Evolutionary conservation across 2,329 filamentous ascomycete genomes (phyloP).

Genomic region (Arthroderma sp.): DNA sequence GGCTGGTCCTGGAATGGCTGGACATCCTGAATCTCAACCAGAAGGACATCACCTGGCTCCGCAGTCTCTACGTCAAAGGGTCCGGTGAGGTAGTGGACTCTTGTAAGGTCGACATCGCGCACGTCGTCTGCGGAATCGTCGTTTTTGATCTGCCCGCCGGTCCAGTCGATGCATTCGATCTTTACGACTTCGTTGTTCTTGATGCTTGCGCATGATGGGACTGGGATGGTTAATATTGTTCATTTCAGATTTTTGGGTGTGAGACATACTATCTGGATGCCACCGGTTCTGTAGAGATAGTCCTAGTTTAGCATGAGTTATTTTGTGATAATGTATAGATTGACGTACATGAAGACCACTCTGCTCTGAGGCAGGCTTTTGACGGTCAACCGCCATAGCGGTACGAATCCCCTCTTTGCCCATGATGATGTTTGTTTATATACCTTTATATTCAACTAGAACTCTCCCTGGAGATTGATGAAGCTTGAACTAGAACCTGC

Average conservation of each 20-base stretch:
- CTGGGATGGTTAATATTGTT: constrained; percentile 32
- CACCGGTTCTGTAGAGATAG: constrained; percentile 58
- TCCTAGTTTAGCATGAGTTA: constrained; percentile 5
- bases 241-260: background rate
- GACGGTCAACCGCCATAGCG: constrained; percentile 58
- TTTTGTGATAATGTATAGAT: constrained; percentile 5
- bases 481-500: no score
- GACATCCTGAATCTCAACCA: constrained; percentile 86
- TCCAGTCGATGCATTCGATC: constrained; percentile 83
- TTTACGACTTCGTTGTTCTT: constrained; percentile 78
- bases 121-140: constrained; percentile 84
- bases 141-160: constrained; percentile 67
- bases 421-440: constrained; percentile 16
- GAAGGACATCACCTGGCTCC: constrained; percentile 68
- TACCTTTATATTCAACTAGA: background rate
- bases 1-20: constrained; percentile 75
- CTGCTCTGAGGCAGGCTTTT: constrained; percentile 59
- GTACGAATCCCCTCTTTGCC: constrained; percentile 45
- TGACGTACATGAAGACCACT: constrained; percentile 52
- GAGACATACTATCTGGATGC: constrained; percentile 67
- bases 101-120: constrained; percentile 68
- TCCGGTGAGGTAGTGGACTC: constrained; percentile 76
- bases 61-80: constrained; percentile 79
- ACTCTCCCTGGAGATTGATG: no score
- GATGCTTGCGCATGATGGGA: constrained; percentile 60